Evolutionary conservation across 495 filamentous ascomycete species (phyloP).

Genomic region (Hypomontagnella submonticulosa): DNA sequence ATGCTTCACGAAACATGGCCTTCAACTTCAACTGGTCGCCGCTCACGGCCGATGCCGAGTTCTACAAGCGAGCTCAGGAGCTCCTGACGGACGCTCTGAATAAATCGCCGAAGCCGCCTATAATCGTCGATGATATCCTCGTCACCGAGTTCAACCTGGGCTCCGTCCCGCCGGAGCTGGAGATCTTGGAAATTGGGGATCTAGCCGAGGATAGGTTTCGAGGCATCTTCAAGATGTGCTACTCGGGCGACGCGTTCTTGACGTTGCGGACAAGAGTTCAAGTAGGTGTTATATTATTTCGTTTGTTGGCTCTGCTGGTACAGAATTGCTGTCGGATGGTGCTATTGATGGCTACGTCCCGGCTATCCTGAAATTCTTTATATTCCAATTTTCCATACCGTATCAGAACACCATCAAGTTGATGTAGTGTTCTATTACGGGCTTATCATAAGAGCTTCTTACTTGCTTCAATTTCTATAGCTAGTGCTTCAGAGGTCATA

Average conservation of each 20-base stretch:
- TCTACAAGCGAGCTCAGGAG: constrained; percentile 90
- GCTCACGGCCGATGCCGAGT: constrained; percentile 89
- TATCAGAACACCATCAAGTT: constrained; percentile 8
- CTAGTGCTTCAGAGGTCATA: constrained; percentile 28
- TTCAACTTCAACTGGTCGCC: constrained; percentile 99
- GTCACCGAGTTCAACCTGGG: constrained; percentile 98
- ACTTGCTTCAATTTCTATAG: constrained; percentile 15
- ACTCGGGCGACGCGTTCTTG: constrained; percentile 92
- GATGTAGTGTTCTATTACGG: constrained; percentile 11
- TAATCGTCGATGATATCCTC: constrained; percentile 99
- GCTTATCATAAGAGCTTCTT: constrained; percentile 3
- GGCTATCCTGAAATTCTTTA: constrained; percentile 27
- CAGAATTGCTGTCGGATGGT: neutral
- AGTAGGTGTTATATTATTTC: constrained; percentile 56
- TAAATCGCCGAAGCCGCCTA: constrained; percentile 97
- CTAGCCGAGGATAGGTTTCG: constrained; percentile 96
- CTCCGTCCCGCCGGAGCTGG: constrained; percentile 87
- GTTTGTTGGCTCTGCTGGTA: constrained; percentile 17
- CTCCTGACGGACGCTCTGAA: constrained; percentile 95
- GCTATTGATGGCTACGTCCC: constrained; percentile 8
- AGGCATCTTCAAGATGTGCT: constrained; percentile 99
- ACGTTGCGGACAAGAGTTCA: constrained; percentile 95
- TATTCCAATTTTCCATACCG: constrained; percentile 10
- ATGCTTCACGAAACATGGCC: constrained; percentile 74
- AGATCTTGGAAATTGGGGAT: constrained; percentile 97